phyloP scores from a whole-genome alignment of 1,284 basidiomycete genomes.

The Fomitiporia mediterranea region DNA sequence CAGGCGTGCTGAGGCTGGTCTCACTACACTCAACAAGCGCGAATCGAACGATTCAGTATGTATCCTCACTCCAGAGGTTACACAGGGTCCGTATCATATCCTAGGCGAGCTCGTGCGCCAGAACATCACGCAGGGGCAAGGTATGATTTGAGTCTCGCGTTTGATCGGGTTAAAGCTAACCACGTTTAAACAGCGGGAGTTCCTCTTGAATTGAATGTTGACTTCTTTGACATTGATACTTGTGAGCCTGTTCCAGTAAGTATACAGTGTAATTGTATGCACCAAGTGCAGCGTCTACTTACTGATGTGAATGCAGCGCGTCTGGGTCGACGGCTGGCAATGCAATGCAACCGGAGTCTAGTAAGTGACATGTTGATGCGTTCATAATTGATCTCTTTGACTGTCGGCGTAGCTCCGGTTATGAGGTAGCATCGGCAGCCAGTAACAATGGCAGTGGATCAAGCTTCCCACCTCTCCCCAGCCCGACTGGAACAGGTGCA shows the following conservation, averaged over 20 bases:
- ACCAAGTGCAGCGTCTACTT: background rate
- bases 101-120: slow-evolving; percentile 12
- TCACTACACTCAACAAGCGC: background rate
- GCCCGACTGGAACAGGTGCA: background rate
- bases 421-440: background rate
- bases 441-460: background rate
- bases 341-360: slow-evolving; percentile 12
- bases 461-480: background rate
- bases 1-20: background rate
- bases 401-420: slow-evolving; percentile 6
- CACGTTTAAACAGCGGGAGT: background rate
- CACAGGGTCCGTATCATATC: slow-evolving; percentile 18
- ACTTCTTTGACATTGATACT: slow-evolving; percentile 14
- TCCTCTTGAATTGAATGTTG: slow-evolving; percentile 12
- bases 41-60: slow-evolving; percentile 6
- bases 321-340: slow-evolving; percentile 14
- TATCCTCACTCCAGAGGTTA: slow-evolving; percentile 14
- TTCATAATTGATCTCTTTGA: background rate
- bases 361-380: background rate
- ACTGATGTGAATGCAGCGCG: background rate
- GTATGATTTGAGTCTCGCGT: background rate
- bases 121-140: slow-evolving; percentile 11
- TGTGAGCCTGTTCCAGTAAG: slow-evolving; percentile 8
- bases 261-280: background rate
- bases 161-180: background rate